Conservation (phyloP, 257 asterid genomes). For the Leptodermis oblonga region DNA sequence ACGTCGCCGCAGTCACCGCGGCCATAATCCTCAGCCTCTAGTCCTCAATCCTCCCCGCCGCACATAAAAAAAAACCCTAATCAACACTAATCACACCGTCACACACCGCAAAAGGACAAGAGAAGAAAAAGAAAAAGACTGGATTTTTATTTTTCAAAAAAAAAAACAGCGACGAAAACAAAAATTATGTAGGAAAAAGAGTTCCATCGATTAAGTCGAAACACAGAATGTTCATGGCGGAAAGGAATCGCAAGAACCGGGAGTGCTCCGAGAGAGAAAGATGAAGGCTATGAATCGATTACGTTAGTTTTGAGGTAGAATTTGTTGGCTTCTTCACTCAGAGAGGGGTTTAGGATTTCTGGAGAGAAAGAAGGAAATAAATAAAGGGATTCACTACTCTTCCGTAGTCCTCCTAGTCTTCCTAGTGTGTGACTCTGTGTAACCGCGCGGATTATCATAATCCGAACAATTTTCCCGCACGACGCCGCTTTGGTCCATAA, state of each 20-base stretch:
- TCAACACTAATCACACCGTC: neutral
- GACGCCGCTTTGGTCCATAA: too few relatives aligned
- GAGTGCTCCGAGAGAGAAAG: neutral
- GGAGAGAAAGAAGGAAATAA: neutral
- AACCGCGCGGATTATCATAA: too few relatives aligned
- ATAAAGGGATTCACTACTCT: too few relatives aligned
- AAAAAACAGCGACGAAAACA: neutral
- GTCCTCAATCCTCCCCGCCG: slow-evolving; percentile 18
- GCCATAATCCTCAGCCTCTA: neutral
- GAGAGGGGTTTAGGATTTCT: slow-evolving; percentile 14
- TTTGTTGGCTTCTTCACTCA: neutral
- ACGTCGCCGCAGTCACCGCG: slow-evolving; percentile 7
- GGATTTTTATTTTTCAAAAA: neutral
- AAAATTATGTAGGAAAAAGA: neutral
- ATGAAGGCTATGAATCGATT: neutral
- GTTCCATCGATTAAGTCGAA: neutral
- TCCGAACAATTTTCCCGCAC: too few relatives aligned
- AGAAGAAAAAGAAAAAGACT: neutral
- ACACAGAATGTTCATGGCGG: slow-evolving; percentile 1
- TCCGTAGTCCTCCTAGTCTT: neutral
- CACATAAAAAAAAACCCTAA: slow-evolving; percentile 17
- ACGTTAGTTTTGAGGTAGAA: neutral
- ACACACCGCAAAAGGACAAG: neutral
- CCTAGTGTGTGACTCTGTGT: neutral
- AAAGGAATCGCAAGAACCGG: neutral